A percentile compares a stretch with the other conserved stretches of the same genome.
Conservation (phyloP, 2,329 filamentous ascomycete species). For the Sporothrix pseudoabietina region DNA sequence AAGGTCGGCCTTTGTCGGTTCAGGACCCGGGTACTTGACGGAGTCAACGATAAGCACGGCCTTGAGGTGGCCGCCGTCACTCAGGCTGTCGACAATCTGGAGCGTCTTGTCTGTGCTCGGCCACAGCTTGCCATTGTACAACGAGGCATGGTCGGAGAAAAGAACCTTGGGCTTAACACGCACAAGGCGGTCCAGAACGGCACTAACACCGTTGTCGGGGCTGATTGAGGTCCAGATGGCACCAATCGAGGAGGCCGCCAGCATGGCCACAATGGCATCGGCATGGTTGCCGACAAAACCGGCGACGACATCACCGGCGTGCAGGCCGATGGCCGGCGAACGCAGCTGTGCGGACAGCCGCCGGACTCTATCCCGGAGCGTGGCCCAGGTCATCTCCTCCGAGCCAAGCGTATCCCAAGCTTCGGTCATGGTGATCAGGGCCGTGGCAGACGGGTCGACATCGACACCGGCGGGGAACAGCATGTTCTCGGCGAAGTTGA, state of each 20-base stretch:
- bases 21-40: conserved; percentile 33
- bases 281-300: conserved; percentile 88
- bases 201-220: conserved; percentile 88
- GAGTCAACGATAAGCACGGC: conserved; percentile 76
- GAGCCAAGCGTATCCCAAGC: conserved; percentile 52
- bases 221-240: conserved; percentile 93
- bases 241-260: conserved; percentile 78
- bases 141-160: conserved; percentile 83
- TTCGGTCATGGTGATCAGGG: conserved; percentile 82
- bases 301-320: conserved; percentile 59
- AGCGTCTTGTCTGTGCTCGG: conserved; percentile 75
- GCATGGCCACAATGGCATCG: conserved; percentile 83
- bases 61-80: conserved; percentile 61
- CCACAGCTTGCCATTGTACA: conserved; percentile 91
- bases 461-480: conserved; percentile 67
- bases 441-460: conserved; percentile 62
- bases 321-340: conserved; percentile 61
- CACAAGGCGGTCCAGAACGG: conserved; percentile 80
- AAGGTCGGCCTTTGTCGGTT: conserved; percentile 41
- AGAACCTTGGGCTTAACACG: conserved; percentile 84
- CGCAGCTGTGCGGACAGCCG: conserved; percentile 69
- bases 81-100: conserved; percentile 71
- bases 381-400: conserved; percentile 67
- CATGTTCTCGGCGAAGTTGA: conserved; percentile 96
- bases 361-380: conserved; percentile 76